Percentiles rank a stretch among this genome's conserved stretches.
phyloP scores from a whole-genome alignment of 192 early-diverging fungal species.

The Chytriomyces hyalinus region DNA sequence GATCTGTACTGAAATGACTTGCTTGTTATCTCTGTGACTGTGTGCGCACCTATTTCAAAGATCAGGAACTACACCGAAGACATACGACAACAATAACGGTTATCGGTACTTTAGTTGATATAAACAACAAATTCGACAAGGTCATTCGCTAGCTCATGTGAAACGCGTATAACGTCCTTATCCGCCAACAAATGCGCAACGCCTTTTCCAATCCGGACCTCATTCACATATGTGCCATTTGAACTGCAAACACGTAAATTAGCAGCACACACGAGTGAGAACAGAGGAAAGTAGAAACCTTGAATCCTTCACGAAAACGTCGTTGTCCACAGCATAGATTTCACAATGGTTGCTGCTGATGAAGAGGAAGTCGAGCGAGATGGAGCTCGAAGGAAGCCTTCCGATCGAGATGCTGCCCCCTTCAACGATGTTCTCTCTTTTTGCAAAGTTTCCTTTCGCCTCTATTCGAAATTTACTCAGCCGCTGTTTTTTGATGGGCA shows the following conservation, averaged over 20 bases:
- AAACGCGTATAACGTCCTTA: constrained; percentile 17
- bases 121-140: background rate
- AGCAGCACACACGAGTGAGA: background rate
- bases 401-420: constrained; percentile 11
- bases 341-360: constrained; percentile 42
- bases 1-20: too few species aligned
- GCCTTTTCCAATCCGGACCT: constrained; percentile 27
- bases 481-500: background rate
- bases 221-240: constrained; percentile 46
- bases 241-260: constrained; percentile 11
- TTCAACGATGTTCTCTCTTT: background rate
- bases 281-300: background rate
- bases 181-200: constrained; percentile 12
- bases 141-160: background rate
- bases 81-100: too few species aligned
- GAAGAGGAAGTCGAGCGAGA: constrained; percentile 14
- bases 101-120: background rate
- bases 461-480: background rate
- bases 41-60: too few species aligned
- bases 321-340: background rate
- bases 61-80: too few species aligned
- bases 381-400: constrained; percentile 26
- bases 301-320: constrained; percentile 19
- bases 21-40: too few species aligned
- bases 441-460: background rate